Conservation (phyloP, 75 land plant genomes). For the Picea sitchensis region DNA sequence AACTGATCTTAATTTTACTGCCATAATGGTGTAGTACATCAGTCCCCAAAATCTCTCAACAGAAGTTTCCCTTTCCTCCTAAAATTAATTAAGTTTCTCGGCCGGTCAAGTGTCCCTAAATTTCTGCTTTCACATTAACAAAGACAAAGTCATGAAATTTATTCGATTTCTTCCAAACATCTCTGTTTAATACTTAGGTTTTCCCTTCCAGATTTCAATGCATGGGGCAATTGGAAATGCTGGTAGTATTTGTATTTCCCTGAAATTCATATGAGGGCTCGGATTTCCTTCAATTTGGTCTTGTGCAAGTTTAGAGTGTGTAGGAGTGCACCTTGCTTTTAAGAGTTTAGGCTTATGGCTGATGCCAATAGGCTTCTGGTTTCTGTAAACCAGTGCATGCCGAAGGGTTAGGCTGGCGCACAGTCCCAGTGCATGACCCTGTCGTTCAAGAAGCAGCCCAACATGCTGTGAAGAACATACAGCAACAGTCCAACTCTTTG, state of each 20-base stretch:
- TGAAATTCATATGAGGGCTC: neutral
- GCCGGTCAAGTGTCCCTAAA: too few relatives aligned
- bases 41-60: too few relatives aligned
- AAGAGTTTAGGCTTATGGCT: neutral
- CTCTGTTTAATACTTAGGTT: too few relatives aligned
- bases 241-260: neutral
- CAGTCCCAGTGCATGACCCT: constrained; percentile 75
- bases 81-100: too few relatives aligned
- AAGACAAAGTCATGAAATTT: too few relatives aligned
- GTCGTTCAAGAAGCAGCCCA: constrained; percentile 72
- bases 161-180: too few relatives aligned
- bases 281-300: neutral
- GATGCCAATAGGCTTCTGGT: neutral
- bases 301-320: neutral
- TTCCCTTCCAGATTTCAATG: neutral
- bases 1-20: too few relatives aligned
- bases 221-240: neutral
- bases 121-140: too few relatives aligned
- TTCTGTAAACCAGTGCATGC: constrained; percentile 20
- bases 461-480: constrained; percentile 60
- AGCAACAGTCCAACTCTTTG: constrained; percentile 77
- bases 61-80: too few relatives aligned
- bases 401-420: constrained; percentile 40
- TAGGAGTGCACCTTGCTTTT: too few relatives aligned
- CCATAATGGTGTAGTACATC: too few relatives aligned